Percentiles rank a stretch among this genome's conserved stretches.
Evolutionary conservation across 192 early-diverging fungal species (phyloP).

Genomic region (Backusella sp.): DNA sequence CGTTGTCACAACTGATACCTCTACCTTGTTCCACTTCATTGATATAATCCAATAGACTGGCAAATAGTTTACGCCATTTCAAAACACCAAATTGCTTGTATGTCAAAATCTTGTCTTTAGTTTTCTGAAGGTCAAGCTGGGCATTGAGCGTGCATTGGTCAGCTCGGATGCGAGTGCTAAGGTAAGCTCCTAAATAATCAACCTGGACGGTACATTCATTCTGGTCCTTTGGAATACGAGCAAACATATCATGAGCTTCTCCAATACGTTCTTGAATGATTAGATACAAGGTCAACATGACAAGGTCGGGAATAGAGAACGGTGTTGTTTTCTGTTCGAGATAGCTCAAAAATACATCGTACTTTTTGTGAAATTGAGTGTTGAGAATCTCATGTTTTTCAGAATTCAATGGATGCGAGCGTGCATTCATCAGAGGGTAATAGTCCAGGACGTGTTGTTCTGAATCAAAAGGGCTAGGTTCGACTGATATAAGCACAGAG

Average conservation of each 20-base stretch:
- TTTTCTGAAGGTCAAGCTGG: constrained; percentile 14
- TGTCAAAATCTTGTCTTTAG: constrained; percentile 25
- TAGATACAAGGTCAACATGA: constrained; percentile 41
- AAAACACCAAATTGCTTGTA: constrained; percentile 40
- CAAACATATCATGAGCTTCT: constrained; percentile 29
- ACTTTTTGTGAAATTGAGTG: constrained; percentile 36
- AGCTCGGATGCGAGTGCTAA: constrained; percentile 40
- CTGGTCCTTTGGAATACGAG: constrained; percentile 18
- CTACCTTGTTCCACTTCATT: constrained; percentile 27
- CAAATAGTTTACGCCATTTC: constrained; percentile 43
- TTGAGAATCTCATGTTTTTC: constrained; percentile 38
- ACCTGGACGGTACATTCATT: constrained; percentile 33
- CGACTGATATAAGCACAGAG: background rate
- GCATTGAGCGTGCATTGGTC: background rate
- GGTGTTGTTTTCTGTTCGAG: constrained; percentile 28
- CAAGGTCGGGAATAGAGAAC: constrained; percentile 26
- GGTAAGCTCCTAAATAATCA: constrained; percentile 46
- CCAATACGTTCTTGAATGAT: constrained; percentile 45
- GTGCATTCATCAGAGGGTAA: constrained; percentile 47
- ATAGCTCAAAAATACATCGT: constrained; percentile 35
- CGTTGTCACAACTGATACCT: background rate
- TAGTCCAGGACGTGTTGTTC: constrained; percentile 34
- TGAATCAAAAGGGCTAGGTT: background rate
- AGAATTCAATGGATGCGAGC: constrained; percentile 32
- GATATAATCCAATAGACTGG: constrained; percentile 36